Base-by-base conservation (phyloP, 2,329 filamentous ascomycete genomes). In the Didymella keratinophila region DNA sequence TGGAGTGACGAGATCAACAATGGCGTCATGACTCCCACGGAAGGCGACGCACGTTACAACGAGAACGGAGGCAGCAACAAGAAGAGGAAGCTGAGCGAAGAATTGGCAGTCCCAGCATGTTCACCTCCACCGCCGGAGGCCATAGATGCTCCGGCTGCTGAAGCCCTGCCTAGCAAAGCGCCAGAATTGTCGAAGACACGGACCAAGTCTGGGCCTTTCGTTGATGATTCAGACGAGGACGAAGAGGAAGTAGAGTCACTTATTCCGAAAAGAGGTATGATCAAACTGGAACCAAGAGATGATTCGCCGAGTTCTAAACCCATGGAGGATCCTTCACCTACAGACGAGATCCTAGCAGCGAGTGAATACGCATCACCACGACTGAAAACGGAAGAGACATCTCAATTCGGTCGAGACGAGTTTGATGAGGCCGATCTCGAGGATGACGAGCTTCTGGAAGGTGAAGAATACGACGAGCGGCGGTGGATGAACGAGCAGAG, bases 401-500 rank as follows among this genome's bases (percentile, higher is more conserved):
- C 81, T 66, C 71, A 70, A 44, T 44, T 67, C 36, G 66, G 45
- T 3, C 64, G 82, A 75, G 81, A 84, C 66, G 83, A 84, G 49
- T 85, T 79, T 46, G 79, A 81, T 7, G 78, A 76, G 18, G 75
- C 85, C 70, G 85, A 84, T 71, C 76, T 89, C 66, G 87, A 90
- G 66, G 85, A 87, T 18, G 82, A 86, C 14, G 80, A 85, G 51
- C 85, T 88, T 62, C 80, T 82, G 1, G 79, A 83, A 69, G 82
- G 82, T 11, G 82, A 83, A 55, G 82, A 84, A 46, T 81, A 80
- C 37, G 73, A 81, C 45, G 82, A 83, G 67, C 70, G 81, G 77
- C 82, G 84, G 46, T 93, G 86, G 76, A 91, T 93, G 87, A 86
- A 88, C 69, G 89, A 92, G 71, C 91, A 95, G 73, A 75, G 75